Percentiles rank a stretch among this genome's conserved stretches.
Evolutionary conservation across 140 eudicot genomes (phyloP).

Genomic region (Bidens hawaiensis): DNA sequence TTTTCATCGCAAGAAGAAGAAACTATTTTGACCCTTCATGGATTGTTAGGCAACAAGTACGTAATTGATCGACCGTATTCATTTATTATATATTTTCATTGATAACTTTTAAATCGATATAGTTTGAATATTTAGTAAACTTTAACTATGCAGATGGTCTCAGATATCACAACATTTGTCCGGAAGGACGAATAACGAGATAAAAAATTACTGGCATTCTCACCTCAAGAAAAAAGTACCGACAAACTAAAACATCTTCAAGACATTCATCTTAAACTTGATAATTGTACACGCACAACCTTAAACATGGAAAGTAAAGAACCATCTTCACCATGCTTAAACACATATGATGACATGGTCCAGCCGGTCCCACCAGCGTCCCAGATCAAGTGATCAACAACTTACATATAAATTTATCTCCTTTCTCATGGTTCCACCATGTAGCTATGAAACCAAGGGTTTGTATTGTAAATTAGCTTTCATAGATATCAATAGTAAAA

Average conservation of each 20-base stretch:
- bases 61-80: neutral
- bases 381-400: neutral
- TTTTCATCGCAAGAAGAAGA: constrained; percentile 52
- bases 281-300: no score
- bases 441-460: no score
- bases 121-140: neutral
- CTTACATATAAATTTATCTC: neutral
- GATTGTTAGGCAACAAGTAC: constrained; percentile 61
- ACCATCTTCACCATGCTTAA: no score
- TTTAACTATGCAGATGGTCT: constrained; percentile 47
- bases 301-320: no score
- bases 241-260: no score
- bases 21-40: constrained; percentile 41
- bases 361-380: no score
- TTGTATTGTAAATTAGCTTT: constrained; percentile 1
- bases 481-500: constrained; percentile 34
- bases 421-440: neutral
- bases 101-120: neutral
- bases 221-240: constrained; percentile 52
- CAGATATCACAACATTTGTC: constrained; percentile 61
- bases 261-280: no score
- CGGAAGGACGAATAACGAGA: constrained; percentile 70
- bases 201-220: constrained; percentile 66
- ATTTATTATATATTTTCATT: neutral
- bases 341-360: no score